Evolutionary conservation across 305 asterid genomes (phyloP).

Genomic region (Ilex paraguariensis): DNA sequence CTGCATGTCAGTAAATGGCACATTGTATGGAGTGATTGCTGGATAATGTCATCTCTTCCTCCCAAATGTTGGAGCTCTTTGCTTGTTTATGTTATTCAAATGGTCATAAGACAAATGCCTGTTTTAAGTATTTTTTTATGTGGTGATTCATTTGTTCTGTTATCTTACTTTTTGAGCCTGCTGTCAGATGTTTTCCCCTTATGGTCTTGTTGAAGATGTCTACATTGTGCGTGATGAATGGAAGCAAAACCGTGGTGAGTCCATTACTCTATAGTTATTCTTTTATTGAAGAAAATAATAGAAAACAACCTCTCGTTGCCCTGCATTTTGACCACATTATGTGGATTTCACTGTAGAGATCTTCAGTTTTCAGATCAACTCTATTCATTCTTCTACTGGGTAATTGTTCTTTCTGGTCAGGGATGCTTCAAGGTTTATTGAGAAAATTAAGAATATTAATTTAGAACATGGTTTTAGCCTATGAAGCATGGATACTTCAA

Average conservation of each 20-base stretch:
- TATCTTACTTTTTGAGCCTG: slow-evolving; percentile 6
- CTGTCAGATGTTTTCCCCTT: slow-evolving; percentile 76
- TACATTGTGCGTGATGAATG: slow-evolving; percentile 62
- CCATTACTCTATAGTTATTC: background rate
- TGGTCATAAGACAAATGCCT: too few relatives aligned
- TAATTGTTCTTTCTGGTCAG: too few relatives aligned
- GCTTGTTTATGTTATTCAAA: too few relatives aligned
- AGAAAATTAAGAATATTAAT: too few relatives aligned
- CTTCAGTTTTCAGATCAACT: too few relatives aligned
- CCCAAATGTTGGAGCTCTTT: background rate
- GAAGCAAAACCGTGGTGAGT: slow-evolving; percentile 75
- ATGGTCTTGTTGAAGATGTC: slow-evolving; percentile 71
- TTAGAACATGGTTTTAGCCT: too few relatives aligned
- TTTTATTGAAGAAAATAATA: too few relatives aligned
- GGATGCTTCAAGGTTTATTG: too few relatives aligned
- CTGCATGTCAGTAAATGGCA: background rate
- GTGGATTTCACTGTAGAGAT: too few relatives aligned
- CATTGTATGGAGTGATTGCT: background rate
- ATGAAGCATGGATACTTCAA: too few relatives aligned
- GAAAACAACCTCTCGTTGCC: background rate
- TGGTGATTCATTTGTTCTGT: background rate
- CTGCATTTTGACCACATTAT: background rate
- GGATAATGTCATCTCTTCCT: background rate
- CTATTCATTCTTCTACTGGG: too few relatives aligned
- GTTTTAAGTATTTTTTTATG: background rate